Conservation (phyloP, 495 filamentous ascomycete genomes). For the Usnea hakonensis region DNA sequence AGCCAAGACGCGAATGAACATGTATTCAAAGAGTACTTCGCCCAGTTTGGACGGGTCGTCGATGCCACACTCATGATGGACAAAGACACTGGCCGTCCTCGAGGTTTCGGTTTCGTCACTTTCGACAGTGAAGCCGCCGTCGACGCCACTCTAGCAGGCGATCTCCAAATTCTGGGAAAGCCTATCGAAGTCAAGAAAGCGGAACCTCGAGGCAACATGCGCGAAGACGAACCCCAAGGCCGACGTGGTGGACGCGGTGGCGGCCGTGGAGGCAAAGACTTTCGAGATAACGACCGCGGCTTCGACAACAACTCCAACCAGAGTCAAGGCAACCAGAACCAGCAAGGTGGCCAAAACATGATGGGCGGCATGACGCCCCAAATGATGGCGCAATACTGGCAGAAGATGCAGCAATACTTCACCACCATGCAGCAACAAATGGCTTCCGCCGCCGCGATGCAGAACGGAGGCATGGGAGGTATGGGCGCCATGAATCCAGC, state of each 20-base stretch:
- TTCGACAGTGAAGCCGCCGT: conserved; percentile 96
- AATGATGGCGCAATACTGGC: conserved; percentile 97
- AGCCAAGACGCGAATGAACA: conserved; percentile 93
- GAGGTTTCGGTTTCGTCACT: conserved; percentile 98
- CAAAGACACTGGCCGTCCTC: conserved; percentile 91
- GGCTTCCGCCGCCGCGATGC: conserved; percentile 36
- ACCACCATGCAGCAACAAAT: conserved; percentile 82
- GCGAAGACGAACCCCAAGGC: conserved; percentile 60
- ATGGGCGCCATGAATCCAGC: conserved; percentile 68
- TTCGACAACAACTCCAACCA: conserved; percentile 38
- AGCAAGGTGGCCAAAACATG: conserved; percentile 33
- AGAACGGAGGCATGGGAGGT: conserved; percentile 38
- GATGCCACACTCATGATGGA: conserved; percentile 99
- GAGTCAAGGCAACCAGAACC: conserved; percentile 40
- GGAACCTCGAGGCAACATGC: conserved; percentile 89
- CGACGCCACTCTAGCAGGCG: conserved; percentile 71
- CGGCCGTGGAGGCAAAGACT: conserved; percentile 33
- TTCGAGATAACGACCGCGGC: conserved; percentile 44
- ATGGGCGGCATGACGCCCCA: conserved; percentile 72
- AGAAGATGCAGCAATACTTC: conserved; percentile 96
- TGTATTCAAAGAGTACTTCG: conserved; percentile 94
- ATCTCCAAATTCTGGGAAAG: conserved; percentile 86
- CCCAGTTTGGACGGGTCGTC: conserved; percentile 89
- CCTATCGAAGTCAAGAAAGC: conserved; percentile 98
- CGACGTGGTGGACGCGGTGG: conserved; percentile 51